Evolutionary conservation across 2,329 filamentous ascomycete genomes (phyloP).

Genomic region (Xylaria sp.): DNA sequence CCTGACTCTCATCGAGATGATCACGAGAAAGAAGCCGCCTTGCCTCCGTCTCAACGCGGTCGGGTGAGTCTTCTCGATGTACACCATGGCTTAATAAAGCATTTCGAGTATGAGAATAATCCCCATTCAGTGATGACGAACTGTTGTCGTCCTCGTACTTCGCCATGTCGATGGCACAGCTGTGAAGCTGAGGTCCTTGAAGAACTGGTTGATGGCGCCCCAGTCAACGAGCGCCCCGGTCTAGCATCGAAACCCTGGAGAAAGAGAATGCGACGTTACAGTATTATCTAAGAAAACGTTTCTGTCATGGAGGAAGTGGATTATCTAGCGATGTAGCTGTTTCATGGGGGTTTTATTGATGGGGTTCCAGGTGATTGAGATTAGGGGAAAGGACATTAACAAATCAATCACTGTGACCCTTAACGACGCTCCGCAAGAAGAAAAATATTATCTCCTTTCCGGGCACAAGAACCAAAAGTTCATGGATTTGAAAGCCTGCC

Average conservation of each 20-base stretch:
- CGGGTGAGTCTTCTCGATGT: slow-evolving; percentile 1
- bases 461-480: neutral
- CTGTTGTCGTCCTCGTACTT: slow-evolving; percentile 12
- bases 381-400: neutral
- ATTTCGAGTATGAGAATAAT: neutral
- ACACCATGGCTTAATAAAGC: neutral
- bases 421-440: neutral
- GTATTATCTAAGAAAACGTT: neutral
- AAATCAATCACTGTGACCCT: neutral
- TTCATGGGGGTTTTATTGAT: neutral
- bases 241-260: neutral
- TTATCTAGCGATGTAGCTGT: neutral
- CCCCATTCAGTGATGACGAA: neutral
- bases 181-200: neutral
- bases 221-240: neutral
- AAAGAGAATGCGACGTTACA: neutral
- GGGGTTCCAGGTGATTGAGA: neutral
- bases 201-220: neutral
- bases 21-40: slow-evolving; percentile 14
- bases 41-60: slow-evolving; percentile 3
- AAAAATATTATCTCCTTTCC: neutral
- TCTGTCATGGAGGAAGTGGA: neutral
- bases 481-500: neutral
- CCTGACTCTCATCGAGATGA: slow-evolving; percentile 8
- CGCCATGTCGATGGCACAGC: slow-evolving; percentile 15